Evolutionary conservation across 768 basidiomycete species (phyloP).

Genomic region (Boletus rex-veris): DNA sequence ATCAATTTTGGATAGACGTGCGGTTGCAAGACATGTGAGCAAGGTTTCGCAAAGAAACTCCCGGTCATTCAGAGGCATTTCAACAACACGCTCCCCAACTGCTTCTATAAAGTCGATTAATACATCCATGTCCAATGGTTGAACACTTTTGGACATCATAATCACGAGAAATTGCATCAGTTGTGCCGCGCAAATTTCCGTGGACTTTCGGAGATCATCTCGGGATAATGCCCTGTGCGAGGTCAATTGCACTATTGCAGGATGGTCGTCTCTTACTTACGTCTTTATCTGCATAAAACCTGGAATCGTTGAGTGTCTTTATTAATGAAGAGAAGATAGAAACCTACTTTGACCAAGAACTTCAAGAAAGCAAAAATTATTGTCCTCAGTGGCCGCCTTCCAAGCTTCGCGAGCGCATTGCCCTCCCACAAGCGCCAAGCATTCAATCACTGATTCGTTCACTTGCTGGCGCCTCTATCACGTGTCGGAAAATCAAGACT

Average conservation of each 20-base stretch:
- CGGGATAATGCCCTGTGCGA: conserved; percentile 14
- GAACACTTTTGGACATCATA: conserved; percentile 19
- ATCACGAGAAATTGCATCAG: conserved; percentile 27
- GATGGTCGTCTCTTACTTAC: conserved; percentile 10
- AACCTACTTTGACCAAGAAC: conserved; percentile 20
- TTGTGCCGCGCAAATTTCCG: conserved; percentile 10
- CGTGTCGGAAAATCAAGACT: not conserved
- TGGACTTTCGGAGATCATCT: not conserved
- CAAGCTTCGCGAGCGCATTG: conserved; percentile 21
- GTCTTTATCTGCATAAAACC: conserved; percentile 11
- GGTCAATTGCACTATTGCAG: not conserved
- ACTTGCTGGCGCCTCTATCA: conserved; percentile 15
- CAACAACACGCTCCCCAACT: conserved; percentile 15
- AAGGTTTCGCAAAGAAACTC: conserved; percentile 34
- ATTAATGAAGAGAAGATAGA: not conserved
- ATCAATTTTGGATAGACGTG: conserved; percentile 10
- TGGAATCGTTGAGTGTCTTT: conserved; percentile 7
- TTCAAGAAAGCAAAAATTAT: conserved; percentile 7
- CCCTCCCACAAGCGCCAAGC: conserved; percentile 9
- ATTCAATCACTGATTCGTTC: conserved; percentile 18
- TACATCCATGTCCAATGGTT: not conserved
- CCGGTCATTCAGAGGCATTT: not conserved
- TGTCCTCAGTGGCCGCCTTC: conserved; percentile 16
- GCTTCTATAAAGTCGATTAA: conserved; percentile 12
- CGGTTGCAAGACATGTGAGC: conserved; percentile 35